Evolutionary conservation across 2,329 filamentous ascomycete species (phyloP), one percentile per base, ranked within the genome.

Genomic region (Daldinia eschscholtzii): DNA sequence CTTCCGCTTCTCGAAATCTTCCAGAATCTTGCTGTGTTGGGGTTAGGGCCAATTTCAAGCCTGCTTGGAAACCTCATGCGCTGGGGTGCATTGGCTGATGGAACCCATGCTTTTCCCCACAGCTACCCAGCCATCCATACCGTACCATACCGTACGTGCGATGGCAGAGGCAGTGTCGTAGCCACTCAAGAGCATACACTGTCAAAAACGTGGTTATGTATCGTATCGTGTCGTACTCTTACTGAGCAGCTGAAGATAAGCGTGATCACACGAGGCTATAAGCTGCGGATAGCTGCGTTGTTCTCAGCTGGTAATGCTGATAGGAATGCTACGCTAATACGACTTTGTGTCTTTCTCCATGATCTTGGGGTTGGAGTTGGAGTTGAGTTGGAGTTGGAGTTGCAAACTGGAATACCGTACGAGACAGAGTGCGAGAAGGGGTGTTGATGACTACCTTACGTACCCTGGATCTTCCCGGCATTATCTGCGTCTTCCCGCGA

Each of bases 1-100:
- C 61, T 53, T 48, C 46, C 59, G 63, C 63, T 73, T 73, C 65
- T 72, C 67, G 71, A 74, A 74, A 65, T 69, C 62, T 74, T 74
- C 72, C 61, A 73, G 72, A 74, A 72, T 55, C 50, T 64, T 74
- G 37, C 72, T 64, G 15, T 35, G 61, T 67, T 67, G 26, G 69
- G 68, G 48, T 55, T 70, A 70, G 65, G 56, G 60, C 67, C 64
- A 71, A 72, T 73, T 70, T 71, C 67, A 35, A 52, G 57, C 65
- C 70, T 71, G 72, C 61, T 58, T 66, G 61, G 57, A 67, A 71
- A 66, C 35, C 70, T 71, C 60, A 73, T 72, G 72, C 70, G 68
- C 65, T 56, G 61, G 70, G 70, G 58, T 66, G 56, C 58, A 67
- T 62, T 69, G 66, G 66, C 57, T 67, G 65, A 61, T 59, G 60